These are phyloP conservation scores for Alloteropsis angusta DNA, from an alignment of 202 grass and related monocot species.

Conservation along the genomic window DNA sequence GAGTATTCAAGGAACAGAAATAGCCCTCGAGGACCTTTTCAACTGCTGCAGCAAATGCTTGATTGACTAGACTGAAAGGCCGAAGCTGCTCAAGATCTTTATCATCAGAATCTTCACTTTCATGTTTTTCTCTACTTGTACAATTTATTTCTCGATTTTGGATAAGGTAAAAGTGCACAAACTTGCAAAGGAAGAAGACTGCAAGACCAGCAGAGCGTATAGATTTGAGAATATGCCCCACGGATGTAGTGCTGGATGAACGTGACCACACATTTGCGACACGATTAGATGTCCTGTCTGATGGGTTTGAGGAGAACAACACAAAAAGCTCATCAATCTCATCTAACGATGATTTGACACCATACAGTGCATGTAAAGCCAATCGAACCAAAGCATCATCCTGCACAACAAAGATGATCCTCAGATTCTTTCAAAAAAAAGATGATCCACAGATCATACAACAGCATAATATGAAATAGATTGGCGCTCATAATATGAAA, in stretches of 20 bases:
- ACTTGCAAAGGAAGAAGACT: constrained; percentile 76
- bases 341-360: constrained; percentile 65
- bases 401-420: constrained; percentile 40
- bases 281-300: constrained; percentile 66
- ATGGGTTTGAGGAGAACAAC: constrained; percentile 51
- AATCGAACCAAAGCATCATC: constrained; percentile 67
- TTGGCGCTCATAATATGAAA: neutral
- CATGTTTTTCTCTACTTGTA: constrained; percentile 12
- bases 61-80: constrained; percentile 75
- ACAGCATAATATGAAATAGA: neutral
- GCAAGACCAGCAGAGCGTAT: constrained; percentile 48
- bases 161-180: constrained; percentile 70
- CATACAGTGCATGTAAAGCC: constrained; percentile 64
- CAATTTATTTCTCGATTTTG: constrained; percentile 29
- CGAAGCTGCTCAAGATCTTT: constrained; percentile 19
- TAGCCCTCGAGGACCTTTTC: constrained; percentile 87
- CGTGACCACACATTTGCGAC: constrained; percentile 70
- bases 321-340: constrained; percentile 68
- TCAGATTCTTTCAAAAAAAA: constrained; percentile 4
- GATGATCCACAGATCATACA: constrained; percentile 1
- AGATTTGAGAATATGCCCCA: constrained; percentile 72
- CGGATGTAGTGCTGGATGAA: constrained; percentile 51
- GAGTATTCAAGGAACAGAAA: constrained; percentile 77
- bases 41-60: constrained; percentile 76
- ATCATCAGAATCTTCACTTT: constrained; percentile 19